Base-by-base conservation (phyloP, 768 basidiomycete species). In the Kwoniella europaea region DNA sequence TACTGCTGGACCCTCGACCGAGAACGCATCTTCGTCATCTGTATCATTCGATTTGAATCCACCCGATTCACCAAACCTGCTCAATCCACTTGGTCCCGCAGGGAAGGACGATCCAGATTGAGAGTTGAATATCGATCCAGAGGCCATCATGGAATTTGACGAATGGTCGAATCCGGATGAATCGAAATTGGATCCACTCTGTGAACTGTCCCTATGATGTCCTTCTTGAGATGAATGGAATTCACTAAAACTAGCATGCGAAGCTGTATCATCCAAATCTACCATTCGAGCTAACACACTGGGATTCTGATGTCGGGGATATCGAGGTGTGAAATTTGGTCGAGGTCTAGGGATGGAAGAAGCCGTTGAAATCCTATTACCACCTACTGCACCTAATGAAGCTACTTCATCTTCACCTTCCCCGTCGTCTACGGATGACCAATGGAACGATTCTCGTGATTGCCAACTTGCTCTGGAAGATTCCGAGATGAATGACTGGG, bases 401-500 rank as follows among this genome's bases (percentile, higher is more conserved):
- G 63, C 66, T 18, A 59, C 65, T 43, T 76, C 62, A 61, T 73
- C 46, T 44, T 67, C 65, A 46, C 65, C 71, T 42, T 63, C 64
- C 27, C 65, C 76, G 42, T 69, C 68, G 53, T 75, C 79, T 7
- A 67, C 76, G 10, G 77, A 79, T 4, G 79, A 81, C 82, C 82
- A 83, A 22, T 76, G 77, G 77, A 83, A 83, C 12, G 79, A 79
- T 59, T 69, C 69, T 27, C 72, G 66, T 41, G 74, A 76, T 62
- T 83, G 81, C 82, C 82, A 83, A 56, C 81, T 82, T 9, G 82
- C 82, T 56, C 82, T 66, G 12, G 75, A 76, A 20, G 67, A 70
- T 20, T 74, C 75, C n/a, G 76, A 76, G 7, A 71, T 72, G 54
- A 82, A 79, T 4, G 74, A 72, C 54, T 80, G 75, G 4, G 81